Base-by-base conservation (phyloP, 768 basidiomycete genomes). In the Lepiota brunneoincarnata region DNA sequence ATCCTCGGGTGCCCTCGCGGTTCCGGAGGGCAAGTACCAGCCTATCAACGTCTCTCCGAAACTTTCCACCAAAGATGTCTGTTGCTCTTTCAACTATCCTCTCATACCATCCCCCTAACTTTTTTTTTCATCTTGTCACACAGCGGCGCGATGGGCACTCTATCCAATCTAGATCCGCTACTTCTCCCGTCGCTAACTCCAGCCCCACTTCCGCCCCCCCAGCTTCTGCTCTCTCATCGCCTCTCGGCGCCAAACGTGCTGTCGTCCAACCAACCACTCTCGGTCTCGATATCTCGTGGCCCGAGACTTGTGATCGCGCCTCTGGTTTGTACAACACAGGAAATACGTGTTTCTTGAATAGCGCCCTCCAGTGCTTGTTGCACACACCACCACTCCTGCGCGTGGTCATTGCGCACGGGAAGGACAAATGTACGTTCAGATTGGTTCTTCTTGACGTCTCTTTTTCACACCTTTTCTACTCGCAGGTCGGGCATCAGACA, bases 331-430 rank as follows among this genome's bases (percentile, higher is more conserved):
- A 81, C 64, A 98, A 98, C 69, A 86, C 74, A 23, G 93, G 92
- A 42, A 98, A 98, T 65, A 96, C 93, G 1, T 99, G 97, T 70
- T 99, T 96, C 69, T 75, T 98, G 62, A 99, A 99, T 68, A 93
- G 93, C 60, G 91, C 88, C 18, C 72, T 98, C 45, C 97, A 99
- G 72, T 93, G 93, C 62, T 79, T 98, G 46, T 69, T 97, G 12
- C 94, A 98, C 64, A 98, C 96, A 0, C 85, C 94, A 7, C 93
- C 95, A 2, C 77, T 99, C 21, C 75, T 93, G 35, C 80, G 78
- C 57, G 64, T 88, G 39, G 67, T 93, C 36, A 49, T 71, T 38
- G 67, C 67, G 6, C 87, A 87, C 62, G 70, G 68, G 34, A 76
- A 69, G 58, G 74, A 84, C 7, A 70, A 73, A 59, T 93, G 91